phyloP scores from a whole-genome alignment of 1,284 basidiomycete species.

The Sporisorium reilianum region DNA sequence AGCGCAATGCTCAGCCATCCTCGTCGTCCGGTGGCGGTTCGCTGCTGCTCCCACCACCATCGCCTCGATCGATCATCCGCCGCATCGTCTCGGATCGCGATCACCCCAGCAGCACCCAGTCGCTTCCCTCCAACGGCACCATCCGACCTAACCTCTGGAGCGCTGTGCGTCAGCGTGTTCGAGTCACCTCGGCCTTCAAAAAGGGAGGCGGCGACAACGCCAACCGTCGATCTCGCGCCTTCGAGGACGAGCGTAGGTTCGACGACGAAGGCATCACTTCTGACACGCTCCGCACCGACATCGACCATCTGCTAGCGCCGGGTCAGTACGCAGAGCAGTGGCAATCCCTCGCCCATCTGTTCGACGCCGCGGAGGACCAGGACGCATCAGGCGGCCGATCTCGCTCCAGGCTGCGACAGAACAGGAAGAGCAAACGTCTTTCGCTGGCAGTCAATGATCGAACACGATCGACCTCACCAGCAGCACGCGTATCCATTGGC shows the following conservation, averaged over 20 bases:
- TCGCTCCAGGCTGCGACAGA: conserved; percentile 13
- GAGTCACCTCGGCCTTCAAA: conserved; percentile 38
- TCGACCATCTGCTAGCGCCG: conserved; percentile 30
- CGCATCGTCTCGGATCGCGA: conserved; percentile 42
- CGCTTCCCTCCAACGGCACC: conserved; percentile 31
- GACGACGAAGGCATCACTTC: conserved; percentile 58
- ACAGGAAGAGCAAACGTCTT: conserved; percentile 30
- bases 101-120: conserved; percentile 37
- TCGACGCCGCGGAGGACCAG: conserved; percentile 29
- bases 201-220: not conserved
- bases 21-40: conserved; percentile 17
- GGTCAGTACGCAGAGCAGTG: conserved; percentile 57
- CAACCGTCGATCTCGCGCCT: conserved; percentile 33
- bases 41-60: conserved; percentile 26
- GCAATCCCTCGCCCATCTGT: conserved; percentile 58
- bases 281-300: conserved; percentile 43
- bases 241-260: conserved; percentile 42
- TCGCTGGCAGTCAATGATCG: conserved; percentile 6
- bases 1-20: conserved; percentile 2
- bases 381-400: conserved; percentile 6
- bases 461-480: not conserved
- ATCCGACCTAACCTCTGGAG: conserved; percentile 39
- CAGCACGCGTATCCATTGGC: not conserved
- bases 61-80: conserved; percentile 35
- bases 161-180: conserved; percentile 45